Conservation (phyloP, 495 filamentous ascomycete species). For the Diplogelasinospora grovesii region DNA sequence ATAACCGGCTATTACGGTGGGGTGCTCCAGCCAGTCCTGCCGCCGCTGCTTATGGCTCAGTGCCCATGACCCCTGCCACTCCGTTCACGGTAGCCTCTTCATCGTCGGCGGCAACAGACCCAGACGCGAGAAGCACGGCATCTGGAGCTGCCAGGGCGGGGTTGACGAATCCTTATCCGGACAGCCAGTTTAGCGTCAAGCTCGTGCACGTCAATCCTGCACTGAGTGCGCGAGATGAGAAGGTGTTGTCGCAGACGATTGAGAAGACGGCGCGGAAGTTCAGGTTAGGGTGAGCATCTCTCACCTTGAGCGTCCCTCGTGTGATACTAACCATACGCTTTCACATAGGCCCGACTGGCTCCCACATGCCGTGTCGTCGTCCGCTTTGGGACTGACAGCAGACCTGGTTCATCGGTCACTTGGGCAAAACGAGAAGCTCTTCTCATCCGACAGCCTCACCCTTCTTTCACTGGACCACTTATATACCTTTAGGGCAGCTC, state of each 20-base stretch:
- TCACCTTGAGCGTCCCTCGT: too few species aligned
- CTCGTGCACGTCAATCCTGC: constrained; percentile 29
- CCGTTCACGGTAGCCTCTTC: constrained; percentile 34
- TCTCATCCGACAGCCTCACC: constrained; percentile 62
- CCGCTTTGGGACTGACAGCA: constrained; percentile 31
- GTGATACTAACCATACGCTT: too few species aligned
- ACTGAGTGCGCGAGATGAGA: constrained; percentile 29
- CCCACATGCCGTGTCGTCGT: constrained; percentile 25
- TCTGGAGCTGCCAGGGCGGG: constrained; percentile 5
- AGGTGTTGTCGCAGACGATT: constrained; percentile 31
- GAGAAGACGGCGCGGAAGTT: constrained; percentile 40
- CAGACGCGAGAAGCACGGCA: constrained; percentile 9
- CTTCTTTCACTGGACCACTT: constrained; percentile 63
- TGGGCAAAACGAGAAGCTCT: constrained; percentile 61
- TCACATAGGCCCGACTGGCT: constrained; percentile 32
- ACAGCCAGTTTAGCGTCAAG: constrained; percentile 32
- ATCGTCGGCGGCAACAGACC: constrained; percentile 21
- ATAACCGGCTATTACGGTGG: constrained; percentile 17
- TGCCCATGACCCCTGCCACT: constrained; percentile 39
- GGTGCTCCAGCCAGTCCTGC: constrained; percentile 16
- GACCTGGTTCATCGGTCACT: constrained; percentile 60
- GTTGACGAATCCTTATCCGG: constrained; percentile 20
- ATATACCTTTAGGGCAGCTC: constrained; percentile 63
- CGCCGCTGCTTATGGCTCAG: constrained; percentile 18
- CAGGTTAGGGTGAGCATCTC: constrained; percentile 28